These are phyloP conservation scores for Glycine soja DNA, from an alignment of 306 rosid species.

Conservation along the genomic window DNA sequence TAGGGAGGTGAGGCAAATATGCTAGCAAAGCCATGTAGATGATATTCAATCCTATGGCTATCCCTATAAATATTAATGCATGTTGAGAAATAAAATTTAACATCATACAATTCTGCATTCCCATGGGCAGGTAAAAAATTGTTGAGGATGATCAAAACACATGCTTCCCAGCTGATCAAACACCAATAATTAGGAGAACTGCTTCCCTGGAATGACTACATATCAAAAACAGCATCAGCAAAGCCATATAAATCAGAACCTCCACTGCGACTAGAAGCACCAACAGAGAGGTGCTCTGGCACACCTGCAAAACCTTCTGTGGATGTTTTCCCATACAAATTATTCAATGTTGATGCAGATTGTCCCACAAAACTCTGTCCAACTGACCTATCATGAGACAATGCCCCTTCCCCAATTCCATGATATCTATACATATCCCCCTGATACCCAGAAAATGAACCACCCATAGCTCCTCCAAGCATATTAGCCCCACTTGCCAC, in stretches of 20 bases:
- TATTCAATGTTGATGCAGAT: slow-evolving; percentile 43
- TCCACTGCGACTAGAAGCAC: slow-evolving; percentile 40
- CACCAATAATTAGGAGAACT: not conserved
- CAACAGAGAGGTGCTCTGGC: slow-evolving; percentile 46
- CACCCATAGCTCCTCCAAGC: slow-evolving; percentile 34
- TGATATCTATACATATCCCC: slow-evolving; percentile 54
- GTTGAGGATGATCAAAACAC: not conserved
- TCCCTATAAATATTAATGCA: slow-evolving; percentile 28
- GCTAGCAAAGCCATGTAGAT: not conserved
- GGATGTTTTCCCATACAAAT: slow-evolving; percentile 50
- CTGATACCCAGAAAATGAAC: slow-evolving; percentile 51
- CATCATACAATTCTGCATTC: slow-evolving; percentile 33
- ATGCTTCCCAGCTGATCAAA: slow-evolving; percentile 39
- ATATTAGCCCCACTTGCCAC: no score
- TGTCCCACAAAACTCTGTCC: slow-evolving; percentile 52
- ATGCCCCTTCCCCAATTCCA: slow-evolving; percentile 55
- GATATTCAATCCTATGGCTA: slow-evolving; percentile 20
- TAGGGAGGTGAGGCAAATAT: not conserved
- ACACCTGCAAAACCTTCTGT: slow-evolving; percentile 46
- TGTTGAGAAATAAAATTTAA: slow-evolving; percentile 2
- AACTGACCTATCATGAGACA: slow-evolving; percentile 48
- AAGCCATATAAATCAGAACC: slow-evolving; percentile 66
- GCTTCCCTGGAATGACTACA: slow-evolving; percentile 38
- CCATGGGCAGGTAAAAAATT: slow-evolving; percentile 12
- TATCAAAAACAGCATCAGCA: slow-evolving; percentile 62